These are phyloP conservation scores for Daldinia caldariorum DNA, from an alignment of 495 filamentous ascomycete species.

Conservation along the genomic window DNA sequence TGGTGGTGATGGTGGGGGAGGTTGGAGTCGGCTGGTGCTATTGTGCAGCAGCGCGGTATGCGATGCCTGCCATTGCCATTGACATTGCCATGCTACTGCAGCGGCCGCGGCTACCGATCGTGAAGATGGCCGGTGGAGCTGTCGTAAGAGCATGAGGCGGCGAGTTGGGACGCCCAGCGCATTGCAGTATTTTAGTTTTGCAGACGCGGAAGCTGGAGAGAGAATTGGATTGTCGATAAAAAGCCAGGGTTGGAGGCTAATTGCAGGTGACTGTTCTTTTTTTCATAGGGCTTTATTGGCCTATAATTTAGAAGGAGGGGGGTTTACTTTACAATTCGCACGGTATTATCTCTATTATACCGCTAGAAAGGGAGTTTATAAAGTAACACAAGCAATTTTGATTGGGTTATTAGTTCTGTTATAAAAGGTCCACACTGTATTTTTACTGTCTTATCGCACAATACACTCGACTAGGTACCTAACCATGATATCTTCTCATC, in stretches of 20 bases:
- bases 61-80: constrained; percentile 39
- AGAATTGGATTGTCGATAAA: constrained; percentile 6
- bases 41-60: constrained; percentile 34
- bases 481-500: constrained; percentile 13
- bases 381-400: not conserved
- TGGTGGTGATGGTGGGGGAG: not conserved
- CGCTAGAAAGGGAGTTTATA: not conserved
- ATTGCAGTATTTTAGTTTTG: constrained; percentile 32
- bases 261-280: not conserved
- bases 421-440: constrained; percentile 8
- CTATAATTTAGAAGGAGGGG: not conserved
- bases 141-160: constrained; percentile 52
- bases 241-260: constrained; percentile 16
- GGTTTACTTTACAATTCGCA: not conserved
- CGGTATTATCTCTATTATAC: constrained; percentile 13
- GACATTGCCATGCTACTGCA: too few species aligned
- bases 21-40: constrained; percentile 30
- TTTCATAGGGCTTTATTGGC: constrained; percentile 3
- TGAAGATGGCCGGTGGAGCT: constrained; percentile 54
- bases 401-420: constrained; percentile 5
- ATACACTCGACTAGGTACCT: not conserved
- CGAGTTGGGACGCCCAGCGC: constrained; percentile 37
- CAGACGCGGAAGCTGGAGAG: constrained; percentile 15
- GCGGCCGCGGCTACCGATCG: constrained; percentile 44
- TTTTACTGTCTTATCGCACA: constrained; percentile 24